These are phyloP conservation scores for Schizochytrium sp. DNA, from an alignment of 108 stramenopile genomes.

Conservation along the genomic window DNA sequence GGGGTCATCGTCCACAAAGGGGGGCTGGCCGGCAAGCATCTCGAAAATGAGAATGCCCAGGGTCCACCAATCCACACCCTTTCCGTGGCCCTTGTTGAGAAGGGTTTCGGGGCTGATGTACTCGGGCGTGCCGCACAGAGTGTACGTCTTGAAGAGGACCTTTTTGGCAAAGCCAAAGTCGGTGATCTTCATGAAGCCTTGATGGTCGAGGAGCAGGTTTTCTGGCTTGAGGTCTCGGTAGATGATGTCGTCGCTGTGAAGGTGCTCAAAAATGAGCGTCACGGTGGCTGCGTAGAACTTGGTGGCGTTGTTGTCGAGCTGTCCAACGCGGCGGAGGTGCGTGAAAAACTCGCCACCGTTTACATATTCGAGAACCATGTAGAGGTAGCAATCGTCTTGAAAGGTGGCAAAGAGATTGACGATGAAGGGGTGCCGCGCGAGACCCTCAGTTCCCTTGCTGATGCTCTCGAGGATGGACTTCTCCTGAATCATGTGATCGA, in stretches of 20 bases:
- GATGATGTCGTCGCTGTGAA: conserved; percentile 72
- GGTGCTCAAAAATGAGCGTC: conserved; percentile 73
- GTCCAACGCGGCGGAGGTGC: conserved; percentile 51
- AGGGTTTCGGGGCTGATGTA: conserved; percentile 84
- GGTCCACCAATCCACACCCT: conserved; percentile 84
- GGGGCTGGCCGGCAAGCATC: conserved; percentile 78
- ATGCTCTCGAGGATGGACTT: conserved; percentile 51
- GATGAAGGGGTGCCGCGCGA: conserved; percentile 50
- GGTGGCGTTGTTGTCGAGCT: conserved; percentile 23
- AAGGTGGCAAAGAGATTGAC: conserved; percentile 50
- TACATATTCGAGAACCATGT: conserved; percentile 58
- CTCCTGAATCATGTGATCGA: conserved; percentile 68
- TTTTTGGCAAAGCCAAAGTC: conserved; percentile 79
- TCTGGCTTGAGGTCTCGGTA: conserved; percentile 87
- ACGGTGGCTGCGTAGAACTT: conserved; percentile 53
- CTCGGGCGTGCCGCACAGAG: conserved; percentile 89
- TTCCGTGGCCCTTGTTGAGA: conserved; percentile 80
- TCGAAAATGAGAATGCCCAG: conserved; percentile 69
- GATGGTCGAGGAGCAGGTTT: conserved; percentile 49
- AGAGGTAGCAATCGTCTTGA: conserved; percentile 35
- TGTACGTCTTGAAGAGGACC: conserved; percentile 68
- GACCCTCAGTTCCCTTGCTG: conserved; percentile 2
- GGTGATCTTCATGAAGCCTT: conserved; percentile 71
- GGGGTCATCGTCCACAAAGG: conserved; percentile 71
- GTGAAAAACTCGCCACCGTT: conserved; percentile 61